These are phyloP conservation scores for Leccinum longicurvipes DNA, from an alignment of 768 basidiomycete genomes.

Conservation along the genomic window DNA sequence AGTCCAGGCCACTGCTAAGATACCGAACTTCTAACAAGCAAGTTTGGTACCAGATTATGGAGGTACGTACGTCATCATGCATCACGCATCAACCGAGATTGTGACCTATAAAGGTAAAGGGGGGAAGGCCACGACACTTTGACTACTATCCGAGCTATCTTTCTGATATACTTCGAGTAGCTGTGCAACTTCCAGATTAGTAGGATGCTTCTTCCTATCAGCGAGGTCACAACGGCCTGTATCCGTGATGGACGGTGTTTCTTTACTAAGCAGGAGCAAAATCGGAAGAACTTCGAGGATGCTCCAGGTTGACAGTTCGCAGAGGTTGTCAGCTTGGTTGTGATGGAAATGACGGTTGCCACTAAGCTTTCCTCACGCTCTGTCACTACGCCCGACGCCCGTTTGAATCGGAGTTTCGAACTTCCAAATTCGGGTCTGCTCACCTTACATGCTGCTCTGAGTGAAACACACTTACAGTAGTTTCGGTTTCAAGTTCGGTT, in stretches of 20 bases:
- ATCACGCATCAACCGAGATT: background rate
- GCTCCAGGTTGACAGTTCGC: background rate
- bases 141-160: no score
- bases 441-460: background rate
- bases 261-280: conserved; percentile 31
- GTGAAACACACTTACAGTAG: background rate
- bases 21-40: background rate
- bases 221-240: background rate
- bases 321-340: conserved; percentile 61
- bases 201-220: background rate
- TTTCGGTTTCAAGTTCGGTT: no score
- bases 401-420: no score
- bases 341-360: conserved; percentile 73
- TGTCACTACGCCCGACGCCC: no score
- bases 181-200: no score
- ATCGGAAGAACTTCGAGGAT: conserved; percentile 39
- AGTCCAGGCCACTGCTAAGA: background rate
- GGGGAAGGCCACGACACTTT: no score
- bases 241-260: background rate
- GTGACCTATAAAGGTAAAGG: no score
- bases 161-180: no score
- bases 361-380: conserved; percentile 59
- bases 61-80: no score
- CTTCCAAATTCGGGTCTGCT: no score
- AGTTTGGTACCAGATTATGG: background rate